Conservation (phyloP, 495 filamentous ascomycete genomes). For the Bryoglossum gracile region DNA sequence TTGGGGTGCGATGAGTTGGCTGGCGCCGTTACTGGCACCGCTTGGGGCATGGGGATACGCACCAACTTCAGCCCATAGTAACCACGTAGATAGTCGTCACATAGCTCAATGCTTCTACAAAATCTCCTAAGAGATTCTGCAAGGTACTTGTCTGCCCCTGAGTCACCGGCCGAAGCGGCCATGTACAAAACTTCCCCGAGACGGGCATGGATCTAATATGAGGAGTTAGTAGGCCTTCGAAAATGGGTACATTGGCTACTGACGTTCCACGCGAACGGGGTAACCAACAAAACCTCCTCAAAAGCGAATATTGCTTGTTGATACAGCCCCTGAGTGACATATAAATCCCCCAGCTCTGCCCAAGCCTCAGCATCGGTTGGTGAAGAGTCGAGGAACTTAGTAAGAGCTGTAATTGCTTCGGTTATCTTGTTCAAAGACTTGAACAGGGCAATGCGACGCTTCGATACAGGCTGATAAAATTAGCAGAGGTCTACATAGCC, state of each 20-base stretch:
- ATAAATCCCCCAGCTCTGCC: slow-evolving; percentile 85
- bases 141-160: slow-evolving; percentile 41
- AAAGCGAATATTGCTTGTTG: slow-evolving; percentile 79
- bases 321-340: slow-evolving; percentile 67
- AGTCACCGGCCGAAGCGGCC: slow-evolving; percentile 43
- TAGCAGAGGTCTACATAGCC: slow-evolving; percentile 6
- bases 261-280: slow-evolving; percentile 95
- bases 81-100: slow-evolving; percentile 84
- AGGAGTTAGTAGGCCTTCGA: background rate
- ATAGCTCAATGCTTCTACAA: slow-evolving; percentile 85
- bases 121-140: slow-evolving; percentile 73
- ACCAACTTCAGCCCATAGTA: slow-evolving; percentile 87
- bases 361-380: slow-evolving; percentile 92
- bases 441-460: slow-evolving; percentile 76
- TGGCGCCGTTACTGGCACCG: too few relatives aligned
- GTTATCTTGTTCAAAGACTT: slow-evolving; percentile 56
- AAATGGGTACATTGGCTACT: slow-evolving; percentile 26
- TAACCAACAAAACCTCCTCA: slow-evolving; percentile 81
- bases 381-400: slow-evolving; percentile 67
- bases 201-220: slow-evolving; percentile 64
- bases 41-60: slow-evolving; percentile 1
- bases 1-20: too few relatives aligned
- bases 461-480: slow-evolving; percentile 62
- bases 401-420: slow-evolving; percentile 69
- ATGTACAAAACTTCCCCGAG: slow-evolving; percentile 78